A percentile compares a stretch with the other conserved stretches of the same genome.
Evolutionary conservation across 345 rosid genomes (phyloP).

Genomic region (Hypericum perforatum): DNA sequence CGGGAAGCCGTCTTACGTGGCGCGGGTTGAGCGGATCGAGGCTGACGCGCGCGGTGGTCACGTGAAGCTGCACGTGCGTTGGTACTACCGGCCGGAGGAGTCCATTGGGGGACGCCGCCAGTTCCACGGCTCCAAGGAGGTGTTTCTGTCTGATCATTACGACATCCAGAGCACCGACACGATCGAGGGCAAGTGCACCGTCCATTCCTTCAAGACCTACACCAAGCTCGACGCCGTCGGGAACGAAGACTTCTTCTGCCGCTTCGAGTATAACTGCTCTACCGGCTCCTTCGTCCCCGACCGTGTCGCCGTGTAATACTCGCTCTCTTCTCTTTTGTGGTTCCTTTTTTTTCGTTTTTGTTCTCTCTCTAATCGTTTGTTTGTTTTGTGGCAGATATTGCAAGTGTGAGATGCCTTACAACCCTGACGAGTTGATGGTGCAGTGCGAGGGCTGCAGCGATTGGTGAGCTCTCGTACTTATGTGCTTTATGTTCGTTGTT

Average conservation of each 20-base stretch:
- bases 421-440: constrained; percentile 97
- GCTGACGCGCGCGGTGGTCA: constrained; percentile 66
- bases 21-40: constrained; percentile 82
- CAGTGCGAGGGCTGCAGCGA: constrained; percentile 92
- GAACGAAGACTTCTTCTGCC: constrained; percentile 93
- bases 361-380: not conserved
- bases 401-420: constrained; percentile 98
- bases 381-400: constrained; percentile 51
- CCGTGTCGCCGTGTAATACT: constrained; percentile 72
- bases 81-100: constrained; percentile 99
- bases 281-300: constrained; percentile 89
- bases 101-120: constrained; percentile 89
- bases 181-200: constrained; percentile 84
- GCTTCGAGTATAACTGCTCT: constrained; percentile 85
- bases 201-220: constrained; percentile 77
- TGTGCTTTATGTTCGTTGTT: not conserved
- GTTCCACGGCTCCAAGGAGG: constrained; percentile 94
- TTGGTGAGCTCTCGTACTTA: constrained; percentile 38
- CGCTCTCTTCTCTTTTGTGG: not conserved
- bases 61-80: constrained; percentile 74
- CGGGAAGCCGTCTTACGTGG: constrained; percentile 76
- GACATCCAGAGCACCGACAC: constrained; percentile 89
- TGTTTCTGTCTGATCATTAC: constrained; percentile 80
- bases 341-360: not conserved
- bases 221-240: constrained; percentile 88